Base-by-base conservation (phyloP, 2,329 filamentous ascomycete species). In the Westerdykella sp. region DNA sequence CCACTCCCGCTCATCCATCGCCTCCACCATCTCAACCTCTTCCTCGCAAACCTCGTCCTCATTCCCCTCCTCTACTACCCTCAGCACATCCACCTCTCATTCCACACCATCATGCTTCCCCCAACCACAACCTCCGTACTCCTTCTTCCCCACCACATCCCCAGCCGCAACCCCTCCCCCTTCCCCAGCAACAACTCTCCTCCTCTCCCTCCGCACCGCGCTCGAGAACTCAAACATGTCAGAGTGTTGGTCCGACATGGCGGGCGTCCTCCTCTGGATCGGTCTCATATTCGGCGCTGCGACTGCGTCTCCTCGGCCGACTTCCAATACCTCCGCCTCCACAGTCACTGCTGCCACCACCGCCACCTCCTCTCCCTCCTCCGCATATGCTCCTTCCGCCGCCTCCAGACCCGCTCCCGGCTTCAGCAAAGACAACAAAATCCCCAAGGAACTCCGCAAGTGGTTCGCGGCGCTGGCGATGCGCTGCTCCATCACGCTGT, bases 211-310 rank as follows among this genome's bases (percentile, higher is more conserved):
- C 11, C 53, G 53, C 32, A 43, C 44, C 4, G 51, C 56, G 3
- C 52, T 68, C 32, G 45, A 61, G 22, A 51, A 44, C n/a, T 64
- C 62, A 2, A 50, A 66, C 38, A 42, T 65, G 23, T 59, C 60
- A 4, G 52, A 60, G 16, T 60, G 56, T 37, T 68, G 66, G 65
- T 42, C 43, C 37, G 62, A 66, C 42, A 61, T 68, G 56, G 59
- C 59, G 1, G 66, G 66, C 34, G 61, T 67, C n/a, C 54, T 68
- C 2, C 50, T 67, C 30, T 69, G 65, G 65, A 51, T 66, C 37
- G 53, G 55, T 0, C 56, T 68, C 6, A 54, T 59, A 6, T 50
- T 54, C 16, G 65, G 61, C 9, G 65, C 65, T 5, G 62, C 65
- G 12, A 15, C 32, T 3, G 25, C 25, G 3, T 9, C 25, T 28